Conservation (phyloP, 805 yeast species). For the Barnettozyma sucrosica region DNA sequence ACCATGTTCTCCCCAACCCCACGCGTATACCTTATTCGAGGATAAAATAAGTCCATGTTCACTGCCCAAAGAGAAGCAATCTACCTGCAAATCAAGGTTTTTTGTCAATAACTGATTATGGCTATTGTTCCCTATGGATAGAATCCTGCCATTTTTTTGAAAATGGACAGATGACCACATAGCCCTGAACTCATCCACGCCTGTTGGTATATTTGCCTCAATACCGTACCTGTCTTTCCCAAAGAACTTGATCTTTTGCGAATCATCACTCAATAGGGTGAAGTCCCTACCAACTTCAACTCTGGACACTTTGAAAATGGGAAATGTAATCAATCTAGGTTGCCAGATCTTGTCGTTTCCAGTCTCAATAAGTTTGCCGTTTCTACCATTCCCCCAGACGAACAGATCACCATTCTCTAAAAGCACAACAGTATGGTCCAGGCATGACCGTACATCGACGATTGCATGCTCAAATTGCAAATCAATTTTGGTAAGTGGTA, state of each 20-base stretch:
- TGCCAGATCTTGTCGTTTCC: constrained; percentile 11
- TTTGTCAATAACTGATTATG: constrained; percentile 55
- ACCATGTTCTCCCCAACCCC: constrained; percentile 99
- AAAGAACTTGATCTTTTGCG: constrained; percentile 17
- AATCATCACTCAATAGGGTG: constrained; percentile 32
- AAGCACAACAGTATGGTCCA: constrained; percentile 40
- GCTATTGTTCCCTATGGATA: constrained; percentile 67
- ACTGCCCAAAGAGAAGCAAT: constrained; percentile 52
- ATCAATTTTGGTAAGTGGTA: constrained; percentile 8
- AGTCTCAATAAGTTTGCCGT: constrained; percentile 42
- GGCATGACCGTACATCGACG: constrained; percentile 30
- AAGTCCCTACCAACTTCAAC: constrained; percentile 52
- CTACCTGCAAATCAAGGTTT: constrained; percentile 19
- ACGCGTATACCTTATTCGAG: constrained; percentile 43
- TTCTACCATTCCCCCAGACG: constrained; percentile 68
- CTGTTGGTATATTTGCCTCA: not conserved
- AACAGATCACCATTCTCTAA: constrained; percentile 38
- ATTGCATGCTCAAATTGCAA: constrained; percentile 11
- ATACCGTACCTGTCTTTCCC: constrained; percentile 33
- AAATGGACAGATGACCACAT: constrained; percentile 85
- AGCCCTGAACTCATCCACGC: constrained; percentile 29
- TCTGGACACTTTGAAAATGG: not conserved
- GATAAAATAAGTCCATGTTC: constrained; percentile 66
- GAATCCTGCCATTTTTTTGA: constrained; percentile 24
- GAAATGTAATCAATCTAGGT: constrained; percentile 9